Evolutionary conservation across 2,329 filamentous ascomycete species (phyloP), one percentile per base, ranked within the genome.

Genomic region (Colletotrichum filicis): DNA sequence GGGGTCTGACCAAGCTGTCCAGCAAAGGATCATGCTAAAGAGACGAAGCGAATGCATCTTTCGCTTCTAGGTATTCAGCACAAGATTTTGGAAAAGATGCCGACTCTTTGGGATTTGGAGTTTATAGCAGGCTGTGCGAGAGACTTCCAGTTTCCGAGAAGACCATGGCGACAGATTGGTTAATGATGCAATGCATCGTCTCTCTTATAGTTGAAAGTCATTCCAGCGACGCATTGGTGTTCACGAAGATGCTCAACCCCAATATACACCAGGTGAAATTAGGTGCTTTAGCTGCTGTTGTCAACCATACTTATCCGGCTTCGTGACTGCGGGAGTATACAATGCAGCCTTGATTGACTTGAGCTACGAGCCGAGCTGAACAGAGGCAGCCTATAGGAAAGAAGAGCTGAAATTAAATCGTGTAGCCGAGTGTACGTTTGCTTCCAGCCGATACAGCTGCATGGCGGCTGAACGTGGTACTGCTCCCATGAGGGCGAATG

Each of bases 31-130:
- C 14, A 42, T 19, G 9, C 37, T 8, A 3, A 42, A 42, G 16
- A 42, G 0, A 3, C 0, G 16, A 12, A 42, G 37, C 37, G 14
- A 12, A 8, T 2, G 37, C 37, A 42, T 42, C 16, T 42, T 42
- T 42, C 37, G 3, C 0, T 19, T 0, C 6, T 42, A 8, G 37
- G 5, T 42, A 16, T 42, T 2, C 14, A 16, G 35, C 2, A 5
- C 0, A 42, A 12, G 35, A 42, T 2, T 16, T 2, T 6, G 12
- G 35, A 12, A 42, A 42, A 16, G 35, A 42, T 42, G 35, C 12
- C 35, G 35, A 3, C 14, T 42, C 2, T 32, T 0, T 11, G 30
- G 16, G 2, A 42, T 2, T 42, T 42, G 5, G 2, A 42, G 14
- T 12, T 19, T 1, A 42, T 2, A 14, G 16, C 16, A 7, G 37